A percentile compares a stretch with the other conserved stretches of the same genome.
These are phyloP conservation scores for Alternaria arbusti DNA, from an alignment of 2,329 filamentous ascomycete species.

Conservation along the genomic window DNA sequence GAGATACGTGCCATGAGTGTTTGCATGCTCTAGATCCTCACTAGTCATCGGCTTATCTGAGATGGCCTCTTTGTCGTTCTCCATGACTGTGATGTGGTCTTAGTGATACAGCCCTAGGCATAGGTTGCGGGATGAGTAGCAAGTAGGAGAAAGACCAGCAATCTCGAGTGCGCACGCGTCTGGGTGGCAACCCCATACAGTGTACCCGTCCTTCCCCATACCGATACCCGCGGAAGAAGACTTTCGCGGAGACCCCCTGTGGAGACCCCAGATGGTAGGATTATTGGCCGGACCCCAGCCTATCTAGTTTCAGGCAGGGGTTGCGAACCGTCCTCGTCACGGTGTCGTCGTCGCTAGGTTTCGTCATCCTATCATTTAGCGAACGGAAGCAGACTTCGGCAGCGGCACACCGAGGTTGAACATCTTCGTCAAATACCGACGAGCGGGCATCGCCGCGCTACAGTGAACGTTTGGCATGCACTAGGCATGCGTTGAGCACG, in stretches of 20 bases:
- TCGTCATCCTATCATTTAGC: slow-evolving; percentile 4
- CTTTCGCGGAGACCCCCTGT: slow-evolving; percentile 12
- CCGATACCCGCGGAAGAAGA: background rate
- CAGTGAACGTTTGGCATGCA: background rate
- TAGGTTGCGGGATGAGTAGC: background rate
- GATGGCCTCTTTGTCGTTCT: slow-evolving; percentile 11
- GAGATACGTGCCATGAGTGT: slow-evolving; percentile 38
- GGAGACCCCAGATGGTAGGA: slow-evolving; percentile 25
- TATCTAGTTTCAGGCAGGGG: slow-evolving; percentile 15
- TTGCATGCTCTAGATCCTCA: slow-evolving; percentile 33
- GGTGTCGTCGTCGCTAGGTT: slow-evolving; percentile 15
- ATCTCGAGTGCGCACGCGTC: background rate
- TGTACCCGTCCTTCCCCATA: slow-evolving; percentile 13
- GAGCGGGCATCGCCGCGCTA: background rate
- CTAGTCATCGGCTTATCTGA: slow-evolving; percentile 9
- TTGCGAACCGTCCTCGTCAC: slow-evolving; percentile 8
- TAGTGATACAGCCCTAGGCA: background rate
- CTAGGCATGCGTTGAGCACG: background rate
- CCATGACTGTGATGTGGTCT: slow-evolving; percentile 4
- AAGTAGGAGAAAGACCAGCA: background rate
- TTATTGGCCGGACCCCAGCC: slow-evolving; percentile 7
- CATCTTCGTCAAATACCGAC: background rate
- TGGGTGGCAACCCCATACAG: slow-evolving; percentile 8
- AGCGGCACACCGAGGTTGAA: slow-evolving; percentile 9
- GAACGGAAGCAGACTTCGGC: slow-evolving; percentile 11